Evolutionary conservation across 2,329 filamentous ascomycete genomes (phyloP), one percentile per base, ranked within the genome.

Genomic region (Ophiostoma triangulosporum): DNA sequence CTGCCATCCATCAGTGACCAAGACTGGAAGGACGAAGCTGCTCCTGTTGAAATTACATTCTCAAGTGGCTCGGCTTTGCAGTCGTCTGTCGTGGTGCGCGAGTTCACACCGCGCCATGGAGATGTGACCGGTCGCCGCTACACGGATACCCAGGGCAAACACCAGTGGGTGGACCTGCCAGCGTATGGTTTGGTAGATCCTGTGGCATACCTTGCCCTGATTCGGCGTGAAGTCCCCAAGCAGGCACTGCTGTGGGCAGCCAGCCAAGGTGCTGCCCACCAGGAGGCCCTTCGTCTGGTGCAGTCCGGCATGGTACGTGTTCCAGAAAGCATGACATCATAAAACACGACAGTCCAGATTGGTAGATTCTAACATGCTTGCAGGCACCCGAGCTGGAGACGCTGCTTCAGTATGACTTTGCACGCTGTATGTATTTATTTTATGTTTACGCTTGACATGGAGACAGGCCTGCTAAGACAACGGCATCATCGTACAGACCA

Each of bases 391-490:
- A 60, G 15, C 31, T 60, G 0, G 35, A 56, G 12, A 38, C 40
- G 8, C 51, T 60, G 2, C 22, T 60, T 2, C 35, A 50, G 5
- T 60, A 60, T 29, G 58, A 60, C 26, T 58, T 58, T 53, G 56
- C 43, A 1, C 32, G 58, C 43, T 48, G 58, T 60, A 54, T 24
- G 56, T 45, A 6, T 7, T 27, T 27, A 7, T 4, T 22, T 8
- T 8, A 20, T 17, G 24, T 27, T 17, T 22, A 17, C 15, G 14
- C 22, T 27, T 46, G 36, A 40, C 15, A 45, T n/a, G 2, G 6
- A 45, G 6, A 3, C 15, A 46, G 26, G 7, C 7, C 15, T 9
- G 8, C n/a, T n/a, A 24, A n/a, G 7, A 27, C 40, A 6, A 27
- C 40, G 22, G 24, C 24, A 27, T 45, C 12, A 20, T 26, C 12